phyloP scores from a whole-genome alignment of 106 monocot species.

The Vanilla planifolia region DNA sequence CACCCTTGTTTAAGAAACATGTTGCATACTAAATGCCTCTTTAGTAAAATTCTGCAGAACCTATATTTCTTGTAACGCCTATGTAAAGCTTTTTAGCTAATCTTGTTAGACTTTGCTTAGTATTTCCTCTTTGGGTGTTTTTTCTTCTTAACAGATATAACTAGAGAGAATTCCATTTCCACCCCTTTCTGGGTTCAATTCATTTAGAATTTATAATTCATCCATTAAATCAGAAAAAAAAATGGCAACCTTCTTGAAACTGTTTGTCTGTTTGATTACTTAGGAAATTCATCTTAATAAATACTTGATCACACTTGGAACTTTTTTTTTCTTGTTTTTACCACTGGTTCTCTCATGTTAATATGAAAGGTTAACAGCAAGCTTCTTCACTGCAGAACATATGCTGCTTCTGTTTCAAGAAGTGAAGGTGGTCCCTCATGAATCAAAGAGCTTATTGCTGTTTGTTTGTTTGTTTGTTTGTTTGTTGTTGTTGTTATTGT shows the following conservation, averaged over 20 bases:
- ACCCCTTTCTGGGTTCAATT: not conserved
- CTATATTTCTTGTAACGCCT: not conserved
- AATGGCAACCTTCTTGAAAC: no score
- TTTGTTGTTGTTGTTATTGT: no score
- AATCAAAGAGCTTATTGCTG: not conserved
- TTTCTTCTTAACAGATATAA: not conserved
- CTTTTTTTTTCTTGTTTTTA: not conserved
- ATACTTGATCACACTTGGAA: not conserved
- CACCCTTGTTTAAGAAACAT: not conserved
- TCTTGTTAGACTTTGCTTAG: not conserved
- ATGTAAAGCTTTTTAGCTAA: not conserved
- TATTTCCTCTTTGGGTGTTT: no score
- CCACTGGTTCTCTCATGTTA: no score
- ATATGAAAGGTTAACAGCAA: no score
- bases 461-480: no score
- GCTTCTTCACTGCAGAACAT: not conserved
- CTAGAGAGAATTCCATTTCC: not conserved
- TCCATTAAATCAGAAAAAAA: no score
- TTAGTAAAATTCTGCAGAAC: not conserved
- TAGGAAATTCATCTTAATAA: not conserved
- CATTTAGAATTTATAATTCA: no score
- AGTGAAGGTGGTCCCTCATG: not conserved
- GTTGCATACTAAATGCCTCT: not conserved
- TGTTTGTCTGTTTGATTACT: not conserved
- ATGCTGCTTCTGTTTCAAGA: not conserved